Conservation (phyloP, 805 yeast species). For the Metschnikowia hibisci region DNA sequence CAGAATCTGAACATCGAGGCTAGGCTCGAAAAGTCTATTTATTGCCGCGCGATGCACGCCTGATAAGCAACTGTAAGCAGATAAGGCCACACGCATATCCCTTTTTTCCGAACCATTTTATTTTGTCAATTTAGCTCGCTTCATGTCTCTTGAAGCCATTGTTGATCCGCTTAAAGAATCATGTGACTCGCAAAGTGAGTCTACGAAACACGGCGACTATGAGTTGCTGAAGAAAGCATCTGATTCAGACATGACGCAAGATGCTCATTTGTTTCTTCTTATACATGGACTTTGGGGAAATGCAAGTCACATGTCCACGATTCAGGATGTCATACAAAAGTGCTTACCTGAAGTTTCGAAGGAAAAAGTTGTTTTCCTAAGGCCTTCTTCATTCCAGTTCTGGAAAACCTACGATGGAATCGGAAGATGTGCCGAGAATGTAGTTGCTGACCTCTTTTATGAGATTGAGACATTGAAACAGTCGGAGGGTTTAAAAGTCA, state of each 20-base stretch:
- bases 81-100: neutral
- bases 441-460: slow-evolving; percentile 35
- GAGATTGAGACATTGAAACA: slow-evolving; percentile 37
- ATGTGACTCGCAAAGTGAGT: slow-evolving; percentile 1
- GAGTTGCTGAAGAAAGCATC: neutral
- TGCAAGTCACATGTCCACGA: slow-evolving; percentile 59
- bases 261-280: slow-evolving; percentile 37
- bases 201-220: neutral
- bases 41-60: too few species aligned
- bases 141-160: neutral
- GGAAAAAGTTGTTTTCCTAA: slow-evolving; percentile 31
- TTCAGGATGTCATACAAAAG: slow-evolving; percentile 44
- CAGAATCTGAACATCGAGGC: too few species aligned
- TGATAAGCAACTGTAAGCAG: neutral
- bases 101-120: neutral
- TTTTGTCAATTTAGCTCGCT: neutral
- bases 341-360: slow-evolving; percentile 22
- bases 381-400: slow-evolving; percentile 39
- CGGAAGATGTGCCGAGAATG: slow-evolving; percentile 31
- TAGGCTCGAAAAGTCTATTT: too few species aligned
- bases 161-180: neutral
- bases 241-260: neutral
- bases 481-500: slow-evolving; percentile 37
- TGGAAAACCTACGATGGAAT: slow-evolving; percentile 45
- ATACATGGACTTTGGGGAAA: slow-evolving; percentile 70